Base-by-base conservation (phyloP, 2,329 filamentous ascomycete species). In the Aspergillus neotritici region DNA sequence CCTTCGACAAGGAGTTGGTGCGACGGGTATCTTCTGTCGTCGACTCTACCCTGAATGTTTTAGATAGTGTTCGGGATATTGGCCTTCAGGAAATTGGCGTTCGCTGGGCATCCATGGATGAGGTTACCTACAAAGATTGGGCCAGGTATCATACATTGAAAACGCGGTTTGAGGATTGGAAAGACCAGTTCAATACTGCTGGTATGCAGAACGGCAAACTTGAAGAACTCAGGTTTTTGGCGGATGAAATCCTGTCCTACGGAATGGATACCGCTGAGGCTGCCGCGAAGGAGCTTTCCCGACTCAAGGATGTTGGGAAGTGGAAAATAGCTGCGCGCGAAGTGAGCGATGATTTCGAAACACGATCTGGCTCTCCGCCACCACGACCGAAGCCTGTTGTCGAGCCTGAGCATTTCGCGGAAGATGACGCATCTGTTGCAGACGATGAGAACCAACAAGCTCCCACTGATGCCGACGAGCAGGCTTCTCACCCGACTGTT, bases 101-200 rank as follows among this genome's bases (percentile, higher is more conserved):
- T 82, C 77, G 71, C 47, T 98, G 93, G 90, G 89, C 91, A 10
- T 94, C 87, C 84, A 93, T 89, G 70, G 89, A 97, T 45, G 88
- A 88, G 28, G 80, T 98, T 48, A 94, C 91, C 1, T 96, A 98
- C 74, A 90, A 94, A 65, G 89, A 98, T 64, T 98, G 93, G 93
- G 81, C 84, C 47, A 93, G 91, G 64, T 98, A 95, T 61, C 89
- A 97, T 64, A 81, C 86, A 47, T 74, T 98, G 45, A 94, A 87
- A 70, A 80, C 78, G 41, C 84, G 86, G 10, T 86, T 96, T 40
- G 83, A 84, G 37, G 81, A 87, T 57, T 96, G 91, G 89, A 84
- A 87, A 43, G 75, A 80, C 30, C 87, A 94, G 54, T 82, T 98
- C 37, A 83, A 87, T 61, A 75, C 82, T 46, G 78, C 90, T 41